phyloP scores from a whole-genome alignment of 805 yeast genomes.

The Saccharomycopsis capsularis region DNA sequence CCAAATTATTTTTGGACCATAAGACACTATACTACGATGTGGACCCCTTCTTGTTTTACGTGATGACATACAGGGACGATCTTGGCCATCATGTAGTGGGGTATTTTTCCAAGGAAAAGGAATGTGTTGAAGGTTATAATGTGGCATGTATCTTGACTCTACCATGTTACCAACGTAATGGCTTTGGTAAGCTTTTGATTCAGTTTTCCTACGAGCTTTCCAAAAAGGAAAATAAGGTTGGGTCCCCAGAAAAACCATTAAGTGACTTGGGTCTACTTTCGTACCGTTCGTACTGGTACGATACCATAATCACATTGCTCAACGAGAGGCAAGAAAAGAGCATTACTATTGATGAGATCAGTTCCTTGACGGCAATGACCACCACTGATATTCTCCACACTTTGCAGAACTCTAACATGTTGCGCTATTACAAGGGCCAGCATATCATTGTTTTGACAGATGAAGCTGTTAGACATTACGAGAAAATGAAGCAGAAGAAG shows the following conservation, averaged over 20 bases:
- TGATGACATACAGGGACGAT: slow-evolving; percentile 88
- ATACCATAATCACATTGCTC: slow-evolving; percentile 67
- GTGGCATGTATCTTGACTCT: slow-evolving; percentile 94
- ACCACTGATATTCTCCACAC: slow-evolving; percentile 94
- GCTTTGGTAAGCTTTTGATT: slow-evolving; percentile 85
- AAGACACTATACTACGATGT: slow-evolving; percentile 96
- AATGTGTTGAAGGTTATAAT: slow-evolving; percentile 88
- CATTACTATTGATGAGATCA: slow-evolving; percentile 84
- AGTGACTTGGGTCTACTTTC: slow-evolving; percentile 91
- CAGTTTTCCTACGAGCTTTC: slow-evolving; percentile 91
- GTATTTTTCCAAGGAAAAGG: slow-evolving; percentile 94
- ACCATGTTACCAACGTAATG: slow-evolving; percentile 94
- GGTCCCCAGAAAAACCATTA: slow-evolving; percentile 96
- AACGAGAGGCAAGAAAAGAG: slow-evolving; percentile 57
- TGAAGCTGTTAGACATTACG: slow-evolving; percentile 69
- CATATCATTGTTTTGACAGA: slow-evolving; percentile 83
- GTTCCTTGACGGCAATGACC: slow-evolving; percentile 85
- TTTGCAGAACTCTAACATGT: slow-evolving; percentile 80
- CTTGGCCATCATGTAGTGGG: slow-evolving; percentile 95
- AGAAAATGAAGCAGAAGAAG: slow-evolving; percentile 57
- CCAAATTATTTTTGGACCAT: slow-evolving; percentile 88
- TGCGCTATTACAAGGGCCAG: slow-evolving; percentile 91
- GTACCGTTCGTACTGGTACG: slow-evolving; percentile 96
- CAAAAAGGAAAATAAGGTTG: slow-evolving; percentile 80
- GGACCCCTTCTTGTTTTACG: slow-evolving; percentile 92